Percentiles rank a stretch among this genome's conserved stretches.
These are phyloP conservation scores for Wickerhamomyces silvicola DNA, from an alignment of 805 yeast genomes.

Conservation along the genomic window DNA sequence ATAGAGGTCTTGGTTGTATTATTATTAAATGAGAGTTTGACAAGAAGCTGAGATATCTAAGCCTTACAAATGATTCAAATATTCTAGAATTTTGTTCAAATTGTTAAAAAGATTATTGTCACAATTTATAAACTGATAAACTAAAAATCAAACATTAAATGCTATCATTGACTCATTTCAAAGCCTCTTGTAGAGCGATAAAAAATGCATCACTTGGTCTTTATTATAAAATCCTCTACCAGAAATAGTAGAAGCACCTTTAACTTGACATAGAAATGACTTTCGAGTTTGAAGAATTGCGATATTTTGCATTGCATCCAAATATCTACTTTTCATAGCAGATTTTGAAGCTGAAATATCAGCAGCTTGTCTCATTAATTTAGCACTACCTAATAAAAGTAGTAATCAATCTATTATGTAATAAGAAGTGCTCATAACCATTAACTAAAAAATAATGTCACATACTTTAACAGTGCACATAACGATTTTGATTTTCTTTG, in stretches of 20 bases:
- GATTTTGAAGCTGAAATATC: conserved; percentile 68
- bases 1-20: conserved; percentile 52
- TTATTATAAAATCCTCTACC: neutral
- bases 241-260: neutral
- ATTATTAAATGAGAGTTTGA: conserved; percentile 47
- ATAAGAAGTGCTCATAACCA: neutral
- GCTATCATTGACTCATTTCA: neutral
- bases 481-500: neutral
- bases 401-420: conserved; percentile 34
- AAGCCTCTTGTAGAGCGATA: conserved; percentile 3
- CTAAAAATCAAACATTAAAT: neutral
- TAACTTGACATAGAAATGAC: conserved; percentile 67
- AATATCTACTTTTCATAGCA: conserved; percentile 72
- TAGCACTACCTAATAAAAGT: conserved; percentile 70
- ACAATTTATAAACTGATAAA: conserved; percentile 19
- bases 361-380: conserved; percentile 73
- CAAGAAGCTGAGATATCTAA: conserved; percentile 21
- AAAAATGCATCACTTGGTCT: too few species aligned
- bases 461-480: too few species aligned
- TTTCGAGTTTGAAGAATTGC: conserved; percentile 56
- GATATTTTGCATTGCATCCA: conserved; percentile 76
- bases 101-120: conserved; percentile 36
- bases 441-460: too few species aligned
- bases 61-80: conserved; percentile 14
- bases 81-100: conserved; percentile 28